Evolutionary conservation across 345 rosid genomes (phyloP), one percentile per base, ranked within the genome.

Genomic region (Eucalyptus grandis): DNA sequence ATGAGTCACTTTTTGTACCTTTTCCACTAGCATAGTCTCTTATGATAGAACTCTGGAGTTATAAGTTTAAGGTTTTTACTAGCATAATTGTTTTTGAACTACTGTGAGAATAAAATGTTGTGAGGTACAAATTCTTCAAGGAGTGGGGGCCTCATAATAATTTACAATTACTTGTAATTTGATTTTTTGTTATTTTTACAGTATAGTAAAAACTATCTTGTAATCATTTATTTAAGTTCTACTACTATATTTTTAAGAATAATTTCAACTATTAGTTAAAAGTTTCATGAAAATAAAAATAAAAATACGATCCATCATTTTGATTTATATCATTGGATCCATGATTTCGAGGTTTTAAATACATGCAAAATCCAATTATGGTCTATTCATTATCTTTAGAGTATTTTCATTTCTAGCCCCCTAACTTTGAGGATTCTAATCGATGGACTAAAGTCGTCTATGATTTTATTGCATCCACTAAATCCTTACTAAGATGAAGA

Each of bases 121-220:
- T n/a, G n/a, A n/a, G n/a, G n/a, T n/a, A n/a, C 9, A 51, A 17
- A 51, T 51, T 51, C 8, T 51, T 22, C 0, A 7, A 6, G 8
- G 8, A 6, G 22, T 7, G n/a, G 21, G 4, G 1, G 8, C 2
- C 4, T 51, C 22, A 51, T 51, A 51, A 51, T 51, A 51, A 51
- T 51, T 51, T 17, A 53, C 1, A 53, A 53, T 53, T 53, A 3
- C 4, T 53, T 53, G 2, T 53, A 17, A 53, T 53, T 53, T 53
- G 2, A 53, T 7, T 53, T 17, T 53, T 53, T 53, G 9, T 17
- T 51, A 51, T 51, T 51, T 4, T 7, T 7, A 51, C 4, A 7
- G 3, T 51, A 53, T 19, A 53, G 24, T 53, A 53, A 53, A 53
- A 53, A 17, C 9, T 53, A 53, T 53, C 0, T 2, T 10, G 7